Conservation (phyloP, 202 grass and related monocot genomes). For the Zizania palustris region DNA sequence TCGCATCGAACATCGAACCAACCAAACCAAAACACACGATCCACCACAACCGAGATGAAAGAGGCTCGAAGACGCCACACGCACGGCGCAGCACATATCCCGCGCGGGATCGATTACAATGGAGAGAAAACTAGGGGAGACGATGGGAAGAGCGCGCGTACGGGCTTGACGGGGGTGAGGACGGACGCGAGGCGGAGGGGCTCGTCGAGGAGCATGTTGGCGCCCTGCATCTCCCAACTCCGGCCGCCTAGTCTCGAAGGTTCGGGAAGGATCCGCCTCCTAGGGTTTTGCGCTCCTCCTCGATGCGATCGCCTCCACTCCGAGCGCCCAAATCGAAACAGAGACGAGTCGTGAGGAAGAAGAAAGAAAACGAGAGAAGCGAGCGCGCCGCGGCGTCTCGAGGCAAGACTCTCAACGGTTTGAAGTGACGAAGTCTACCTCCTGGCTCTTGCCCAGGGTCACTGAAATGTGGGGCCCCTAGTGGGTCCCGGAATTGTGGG, state of each 20-base stretch:
- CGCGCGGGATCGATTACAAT: neutral
- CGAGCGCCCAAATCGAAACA: constrained; percentile 25
- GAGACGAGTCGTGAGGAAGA: neutral
- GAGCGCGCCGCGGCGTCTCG: constrained; percentile 33
- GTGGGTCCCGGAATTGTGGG: neutral
- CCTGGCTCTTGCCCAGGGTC: neutral
- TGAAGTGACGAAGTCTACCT: constrained; percentile 35
- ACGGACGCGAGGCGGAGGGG: constrained; percentile 77
- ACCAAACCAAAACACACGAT: neutral
- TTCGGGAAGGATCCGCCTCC: constrained; percentile 18
- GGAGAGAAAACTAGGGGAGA: neutral
- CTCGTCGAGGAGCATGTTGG: constrained; percentile 87
- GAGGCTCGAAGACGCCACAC: too few species aligned
- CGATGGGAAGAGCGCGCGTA: constrained; percentile 38
- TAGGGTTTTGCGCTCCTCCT: constrained; percentile 51
- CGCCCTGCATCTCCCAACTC: constrained; percentile 64
- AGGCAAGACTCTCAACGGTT: constrained; percentile 17
- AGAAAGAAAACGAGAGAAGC: neutral
- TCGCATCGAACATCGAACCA: constrained; percentile 30
- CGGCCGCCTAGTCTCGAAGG: neutral
- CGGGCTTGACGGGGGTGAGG: constrained; percentile 64
- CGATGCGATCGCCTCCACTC: constrained; percentile 17
- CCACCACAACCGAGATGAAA: neutral
- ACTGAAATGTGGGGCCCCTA: neutral
- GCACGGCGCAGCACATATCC: neutral